Percentiles rank a stretch among this genome's conserved stretches.
Evolutionary conservation across 2,329 filamentous ascomycete species (phyloP).

Genomic region (Byssochlamys sp.): DNA sequence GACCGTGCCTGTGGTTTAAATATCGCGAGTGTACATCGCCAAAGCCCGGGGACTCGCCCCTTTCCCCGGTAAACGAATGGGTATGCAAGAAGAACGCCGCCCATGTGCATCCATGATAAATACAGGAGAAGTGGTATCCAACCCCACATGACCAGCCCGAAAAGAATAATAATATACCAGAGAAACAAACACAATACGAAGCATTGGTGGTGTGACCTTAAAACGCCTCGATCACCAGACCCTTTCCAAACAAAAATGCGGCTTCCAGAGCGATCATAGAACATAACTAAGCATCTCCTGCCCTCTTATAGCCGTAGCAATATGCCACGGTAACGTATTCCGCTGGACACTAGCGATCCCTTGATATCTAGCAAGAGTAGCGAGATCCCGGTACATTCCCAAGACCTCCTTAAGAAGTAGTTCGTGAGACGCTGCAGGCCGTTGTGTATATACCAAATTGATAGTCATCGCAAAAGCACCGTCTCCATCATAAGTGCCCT

Average conservation of each 20-base stretch:
- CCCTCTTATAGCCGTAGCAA: constrained; percentile 35
- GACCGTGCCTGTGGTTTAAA: not conserved
- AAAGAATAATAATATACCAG: not conserved
- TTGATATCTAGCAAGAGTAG: constrained; percentile 32
- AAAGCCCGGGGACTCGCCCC: not conserved
- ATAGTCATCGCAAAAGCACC: constrained; percentile 33
- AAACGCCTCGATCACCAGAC: not conserved
- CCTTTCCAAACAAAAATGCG: not conserved
- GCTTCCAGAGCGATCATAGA: constrained; percentile 17
- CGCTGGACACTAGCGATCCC: constrained; percentile 32
- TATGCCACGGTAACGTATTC: constrained; percentile 40
- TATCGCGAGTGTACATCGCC: not conserved
- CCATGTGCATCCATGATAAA: not conserved
- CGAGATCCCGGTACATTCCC: constrained; percentile 36
- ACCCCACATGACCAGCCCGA: not conserved
- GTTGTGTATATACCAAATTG: constrained; percentile 32
- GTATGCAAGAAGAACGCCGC: not conserved
- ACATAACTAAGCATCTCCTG: constrained; percentile 34
- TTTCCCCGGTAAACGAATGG: not conserved
- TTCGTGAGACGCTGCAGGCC: constrained; percentile 22
- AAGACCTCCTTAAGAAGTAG: constrained; percentile 33
- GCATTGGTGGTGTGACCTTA: not conserved
- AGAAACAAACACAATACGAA: not conserved
- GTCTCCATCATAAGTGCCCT: constrained; percentile 31
- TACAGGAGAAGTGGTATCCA: not conserved